These are phyloP conservation scores for Camellia lanceoleosa DNA, from an alignment of 148 eudicot genomes.

Conservation along the genomic window DNA sequence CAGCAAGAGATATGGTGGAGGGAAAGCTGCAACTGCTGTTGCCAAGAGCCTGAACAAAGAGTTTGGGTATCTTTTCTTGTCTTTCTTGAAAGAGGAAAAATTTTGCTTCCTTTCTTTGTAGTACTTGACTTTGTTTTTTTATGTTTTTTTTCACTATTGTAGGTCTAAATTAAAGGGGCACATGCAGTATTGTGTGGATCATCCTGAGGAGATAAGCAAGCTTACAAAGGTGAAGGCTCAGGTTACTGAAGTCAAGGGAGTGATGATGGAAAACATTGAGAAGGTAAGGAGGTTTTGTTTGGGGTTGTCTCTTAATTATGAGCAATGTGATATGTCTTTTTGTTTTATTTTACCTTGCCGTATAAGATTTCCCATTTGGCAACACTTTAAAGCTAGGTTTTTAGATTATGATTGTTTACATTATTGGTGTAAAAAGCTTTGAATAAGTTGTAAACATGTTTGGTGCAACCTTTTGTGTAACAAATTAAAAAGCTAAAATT, in stretches of 20 bases:
- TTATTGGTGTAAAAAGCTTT: background rate
- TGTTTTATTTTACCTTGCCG: background rate
- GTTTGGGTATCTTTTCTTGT: constrained; percentile 21
- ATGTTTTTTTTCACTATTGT: background rate
- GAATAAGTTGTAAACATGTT: background rate
- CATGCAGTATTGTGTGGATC: constrained; percentile 31
- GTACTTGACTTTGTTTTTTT: background rate
- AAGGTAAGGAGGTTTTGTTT: constrained; percentile 20
- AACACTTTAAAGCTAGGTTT: no score
- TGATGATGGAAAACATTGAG: constrained; percentile 35
- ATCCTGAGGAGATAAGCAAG: constrained; percentile 29
- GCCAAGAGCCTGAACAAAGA: constrained; percentile 31
- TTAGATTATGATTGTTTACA: no score
- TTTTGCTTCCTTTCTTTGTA: background rate
- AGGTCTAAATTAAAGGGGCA: constrained; percentile 29
- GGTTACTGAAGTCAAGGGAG: constrained; percentile 33
- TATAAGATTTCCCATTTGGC: background rate
- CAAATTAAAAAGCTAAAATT: no score
- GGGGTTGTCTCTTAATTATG: background rate
- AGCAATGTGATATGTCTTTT: background rate
- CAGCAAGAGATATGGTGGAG: constrained; percentile 26
- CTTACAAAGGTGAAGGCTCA: constrained; percentile 32
- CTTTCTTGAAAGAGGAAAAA: background rate
- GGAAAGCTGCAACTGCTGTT: constrained; percentile 31
- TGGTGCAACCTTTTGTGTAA: background rate